A percentile compares a stretch with the other conserved stretches of the same genome.
phyloP scores from a whole-genome alignment of 1,284 basidiomycete genomes.

The Leccinum fuscescens region DNA sequence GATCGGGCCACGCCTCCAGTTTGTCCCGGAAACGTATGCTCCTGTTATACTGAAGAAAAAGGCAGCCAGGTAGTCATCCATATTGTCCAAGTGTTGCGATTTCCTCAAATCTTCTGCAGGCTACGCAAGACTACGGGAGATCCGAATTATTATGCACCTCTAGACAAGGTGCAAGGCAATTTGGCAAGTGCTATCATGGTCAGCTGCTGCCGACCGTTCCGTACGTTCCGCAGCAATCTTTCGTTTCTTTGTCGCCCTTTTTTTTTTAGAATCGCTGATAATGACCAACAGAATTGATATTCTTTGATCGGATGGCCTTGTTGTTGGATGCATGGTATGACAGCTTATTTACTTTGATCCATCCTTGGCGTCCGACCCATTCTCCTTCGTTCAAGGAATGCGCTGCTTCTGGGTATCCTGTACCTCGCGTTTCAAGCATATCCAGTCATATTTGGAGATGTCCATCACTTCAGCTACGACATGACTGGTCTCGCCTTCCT shows the following conservation, averaged over 20 bases:
- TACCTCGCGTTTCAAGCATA: conserved; percentile 63
- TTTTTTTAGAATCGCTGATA: background rate
- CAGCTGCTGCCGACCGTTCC: conserved; percentile 69
- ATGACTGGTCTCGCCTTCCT: conserved; percentile 58
- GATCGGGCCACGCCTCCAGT: conserved; percentile 25
- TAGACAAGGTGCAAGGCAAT: conserved; percentile 34
- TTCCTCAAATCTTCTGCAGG: conserved; percentile 9
- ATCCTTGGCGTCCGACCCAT: background rate
- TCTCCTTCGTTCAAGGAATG: conserved; percentile 36
- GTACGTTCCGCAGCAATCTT: conserved; percentile 41
- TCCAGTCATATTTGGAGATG: conserved; percentile 52
- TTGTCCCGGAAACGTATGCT: conserved; percentile 75
- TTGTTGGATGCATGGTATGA: conserved; percentile 56
- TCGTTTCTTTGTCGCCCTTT: background rate
- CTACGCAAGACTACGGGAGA: conserved; percentile 44
- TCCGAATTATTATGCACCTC: conserved; percentile 38
- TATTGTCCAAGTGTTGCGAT: background rate
- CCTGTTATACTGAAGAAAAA: conserved; percentile 63
- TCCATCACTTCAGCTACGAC: conserved; percentile 54
- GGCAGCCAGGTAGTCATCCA: conserved; percentile 35
- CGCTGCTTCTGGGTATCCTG: conserved; percentile 61
- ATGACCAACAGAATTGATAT: conserved; percentile 54
- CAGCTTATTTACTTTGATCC: background rate
- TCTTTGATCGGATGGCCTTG: conserved; percentile 75
- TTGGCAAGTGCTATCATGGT: conserved; percentile 47